Evolutionary conservation across 2,329 filamentous ascomycete genomes (phyloP).

Genomic region (Coniochaeta prunicola): DNA sequence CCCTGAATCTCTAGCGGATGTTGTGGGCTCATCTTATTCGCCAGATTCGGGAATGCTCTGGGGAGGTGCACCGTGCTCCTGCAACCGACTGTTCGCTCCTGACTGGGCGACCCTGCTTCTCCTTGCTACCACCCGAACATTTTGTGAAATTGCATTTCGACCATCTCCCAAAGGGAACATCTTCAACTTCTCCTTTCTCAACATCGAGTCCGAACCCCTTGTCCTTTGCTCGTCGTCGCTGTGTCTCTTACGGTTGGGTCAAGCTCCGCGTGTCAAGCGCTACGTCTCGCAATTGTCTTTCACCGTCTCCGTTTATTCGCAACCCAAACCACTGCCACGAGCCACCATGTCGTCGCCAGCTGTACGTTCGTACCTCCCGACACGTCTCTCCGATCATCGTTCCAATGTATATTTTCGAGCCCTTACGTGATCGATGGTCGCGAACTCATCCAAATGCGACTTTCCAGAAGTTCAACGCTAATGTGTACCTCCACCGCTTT

Average conservation of each 20-base stretch:
- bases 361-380: conserved; percentile 19
- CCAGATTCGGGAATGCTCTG: not conserved
- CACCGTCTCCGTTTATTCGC: not conserved
- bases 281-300: not conserved
- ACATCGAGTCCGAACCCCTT: not conserved
- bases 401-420: conserved; percentile 4
- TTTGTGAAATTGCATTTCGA: conserved; percentile 30
- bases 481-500: conserved; percentile 15
- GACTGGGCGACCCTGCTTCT: conserved; percentile 3
- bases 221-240: not conserved
- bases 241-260: not conserved
- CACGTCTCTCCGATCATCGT: conserved; percentile 4
- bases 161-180: not conserved
- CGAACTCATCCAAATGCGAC: conserved; percentile 3
- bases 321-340: not conserved
- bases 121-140: conserved; percentile 22
- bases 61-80: conserved; percentile 10
- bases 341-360: conserved; percentile 22
- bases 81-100: conserved; percentile 1
- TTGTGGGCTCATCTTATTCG: conserved; percentile 3
- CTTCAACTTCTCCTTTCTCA: conserved; percentile 1
- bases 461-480: conserved; percentile 12
- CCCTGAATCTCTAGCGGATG: conserved; percentile 12
- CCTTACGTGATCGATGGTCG: not conserved
- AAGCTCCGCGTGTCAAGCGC: not conserved